Base-by-base conservation (phyloP, 2,329 filamentous ascomycete species). In the Colletotrichum simmondsii region DNA sequence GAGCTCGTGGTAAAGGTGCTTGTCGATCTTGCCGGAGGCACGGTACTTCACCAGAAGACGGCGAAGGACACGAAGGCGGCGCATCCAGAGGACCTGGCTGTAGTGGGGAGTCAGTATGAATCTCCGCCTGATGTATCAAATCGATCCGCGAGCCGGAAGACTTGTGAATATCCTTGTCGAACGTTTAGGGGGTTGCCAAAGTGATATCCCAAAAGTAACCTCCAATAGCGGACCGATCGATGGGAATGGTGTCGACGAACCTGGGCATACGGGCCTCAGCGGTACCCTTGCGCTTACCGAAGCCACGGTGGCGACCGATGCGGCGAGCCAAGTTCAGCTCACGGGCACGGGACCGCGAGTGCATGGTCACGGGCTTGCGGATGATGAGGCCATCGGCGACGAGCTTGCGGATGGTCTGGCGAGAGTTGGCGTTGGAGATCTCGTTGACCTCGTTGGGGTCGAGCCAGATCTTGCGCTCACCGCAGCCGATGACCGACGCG, bases 211-310 rank as follows among this genome's bases (percentile, higher is more conserved):
- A 58, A 37, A 52, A 12, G 32, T 14, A 14, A 14, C 52, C 16
- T 58, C 30, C 28, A 19, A 37, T n/a, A 32, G 37, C 65, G 22
- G 19, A 26, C 59, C 57, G 19, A 52, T 37, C n/a, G 62, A 19
- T 37, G 57, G 26, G 52, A 42, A 59, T 52, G 62, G 62, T 30
- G 68, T 67, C 74, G 77, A 84, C 93, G 85, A 94, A 97, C 94
- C 92, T 93, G 85, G 96, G 96, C 97, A 99, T 99, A 93, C 97
- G 95, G 85, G 97, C 96, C 86, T 99, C 96, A 86, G 94, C 94
- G 84, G 97, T 98, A 98, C 97, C 97, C 96, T 99, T 99, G 89
- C 97, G 95, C 95, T 99, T 99, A 94, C 97, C 97, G 90, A 98
- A 98, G 86, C 97, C 97, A 88, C 97, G 94, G 92, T 99, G 97